Evolutionary conservation across 2,329 filamentous ascomycete genomes (phyloP).

Genomic region (Cladophialophora immunda): DNA sequence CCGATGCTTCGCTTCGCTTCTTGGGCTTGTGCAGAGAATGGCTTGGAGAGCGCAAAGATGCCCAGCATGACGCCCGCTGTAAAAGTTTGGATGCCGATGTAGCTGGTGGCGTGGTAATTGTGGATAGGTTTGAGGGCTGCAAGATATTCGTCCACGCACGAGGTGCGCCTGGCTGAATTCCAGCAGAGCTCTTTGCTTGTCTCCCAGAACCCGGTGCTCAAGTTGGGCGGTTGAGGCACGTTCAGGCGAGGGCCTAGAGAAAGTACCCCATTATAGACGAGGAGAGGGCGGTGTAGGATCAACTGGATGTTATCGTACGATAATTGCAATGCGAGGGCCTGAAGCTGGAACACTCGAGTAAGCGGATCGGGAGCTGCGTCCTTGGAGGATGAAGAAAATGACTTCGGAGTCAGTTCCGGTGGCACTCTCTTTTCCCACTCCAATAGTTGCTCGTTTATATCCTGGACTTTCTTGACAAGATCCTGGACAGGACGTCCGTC

Average conservation of each 20-base stretch:
- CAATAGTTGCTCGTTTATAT: conserved; percentile 16
- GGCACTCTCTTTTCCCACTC: conserved; percentile 23
- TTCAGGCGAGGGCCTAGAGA: neutral
- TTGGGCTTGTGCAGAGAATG: conserved; percentile 50
- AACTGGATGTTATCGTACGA: conserved; percentile 55
- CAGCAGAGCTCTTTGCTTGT: conserved; percentile 27
- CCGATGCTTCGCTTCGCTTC: conserved; percentile 52
- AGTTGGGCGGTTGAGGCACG: neutral
- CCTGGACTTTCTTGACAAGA: conserved; percentile 11
- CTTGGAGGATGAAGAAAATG: neutral
- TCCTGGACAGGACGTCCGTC: neutral
- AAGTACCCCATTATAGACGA: conserved; percentile 39
- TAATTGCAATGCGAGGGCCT: conserved; percentile 52
- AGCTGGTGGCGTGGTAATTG: conserved; percentile 54
- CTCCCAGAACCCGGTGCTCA: conserved; percentile 7
- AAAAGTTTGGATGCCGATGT: conserved; percentile 56
- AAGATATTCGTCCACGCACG: conserved; percentile 41
- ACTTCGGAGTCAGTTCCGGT: conserved; percentile 21
- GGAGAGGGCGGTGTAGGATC: conserved; percentile 52
- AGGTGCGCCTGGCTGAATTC: conserved; percentile 51
- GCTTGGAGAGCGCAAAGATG: conserved; percentile 53
- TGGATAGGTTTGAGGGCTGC: conserved; percentile 49
- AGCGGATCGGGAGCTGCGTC: neutral
- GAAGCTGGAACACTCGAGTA: conserved; percentile 39
- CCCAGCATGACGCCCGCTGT: conserved; percentile 56